Conservation (phyloP, 352 stramenopile genomes). For the Pythium insidiosum region DNA sequence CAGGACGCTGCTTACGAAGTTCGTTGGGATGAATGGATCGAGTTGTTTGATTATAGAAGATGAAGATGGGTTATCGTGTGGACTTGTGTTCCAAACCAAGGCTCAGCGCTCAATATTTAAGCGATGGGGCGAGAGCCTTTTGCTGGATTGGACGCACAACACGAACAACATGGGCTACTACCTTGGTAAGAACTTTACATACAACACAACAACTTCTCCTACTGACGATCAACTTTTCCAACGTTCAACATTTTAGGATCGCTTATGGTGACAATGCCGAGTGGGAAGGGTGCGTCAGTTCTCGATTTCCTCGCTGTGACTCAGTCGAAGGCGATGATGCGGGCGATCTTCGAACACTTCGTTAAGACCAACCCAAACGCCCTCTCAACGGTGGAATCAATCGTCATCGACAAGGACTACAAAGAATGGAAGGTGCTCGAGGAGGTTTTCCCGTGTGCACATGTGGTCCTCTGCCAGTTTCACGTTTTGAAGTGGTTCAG, state of each 20-base stretch:
- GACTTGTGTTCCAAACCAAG: constrained; percentile 5
- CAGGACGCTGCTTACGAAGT: neutral
- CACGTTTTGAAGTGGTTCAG: constrained; percentile 11
- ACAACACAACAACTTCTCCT: neutral
- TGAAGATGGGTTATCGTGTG: constrained; percentile 1
- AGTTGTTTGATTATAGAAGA: constrained; percentile 1
- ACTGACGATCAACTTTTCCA: neutral
- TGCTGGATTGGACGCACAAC: constrained; percentile 18
- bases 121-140: constrained; percentile 11
- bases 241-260: constrained; percentile 1
- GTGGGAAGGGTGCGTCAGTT: constrained; percentile 13
- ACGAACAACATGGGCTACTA: constrained; percentile 16
- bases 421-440: constrained; percentile 10
- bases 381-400: neutral
- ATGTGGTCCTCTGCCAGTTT: constrained; percentile 15
- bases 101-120: constrained; percentile 7
- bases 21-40: neutral
- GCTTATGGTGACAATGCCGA: constrained; percentile 8
- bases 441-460: neutral
- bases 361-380: neutral
- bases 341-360: neutral
- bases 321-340: constrained; percentile 14
- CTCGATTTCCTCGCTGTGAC: constrained; percentile 13
- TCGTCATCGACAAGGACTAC: constrained; percentile 19
- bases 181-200: constrained; percentile 5